phyloP scores from a whole-genome alignment of 306 rosid genomes.

The Styphnolobium japonicum region DNA sequence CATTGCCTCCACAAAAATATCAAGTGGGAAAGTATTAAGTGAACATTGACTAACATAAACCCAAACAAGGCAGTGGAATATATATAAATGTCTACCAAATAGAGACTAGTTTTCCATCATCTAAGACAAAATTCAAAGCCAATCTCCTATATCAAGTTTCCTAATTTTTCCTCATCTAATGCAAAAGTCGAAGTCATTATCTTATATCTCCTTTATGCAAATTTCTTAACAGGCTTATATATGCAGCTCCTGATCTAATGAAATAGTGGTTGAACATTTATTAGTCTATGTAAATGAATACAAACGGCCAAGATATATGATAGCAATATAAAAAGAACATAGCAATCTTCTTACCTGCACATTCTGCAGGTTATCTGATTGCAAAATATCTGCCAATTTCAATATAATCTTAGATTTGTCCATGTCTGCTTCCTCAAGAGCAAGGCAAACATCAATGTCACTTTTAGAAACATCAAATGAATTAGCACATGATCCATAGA shows the following conservation, averaged over 20 bases:
- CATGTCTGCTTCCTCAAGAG: slow-evolving; percentile 57
- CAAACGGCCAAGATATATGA: not conserved
- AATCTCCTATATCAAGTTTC: not conserved
- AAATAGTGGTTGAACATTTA: not conserved
- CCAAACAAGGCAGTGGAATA: not conserved
- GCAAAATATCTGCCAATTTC: slow-evolving; percentile 80
- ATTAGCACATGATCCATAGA: slow-evolving; percentile 96
- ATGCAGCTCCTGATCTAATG: not conserved
- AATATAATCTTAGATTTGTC: slow-evolving; percentile 77
- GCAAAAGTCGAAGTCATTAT: not conserved
- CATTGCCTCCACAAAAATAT: not conserved
- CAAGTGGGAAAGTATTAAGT: not conserved
- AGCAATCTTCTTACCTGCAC: slow-evolving; percentile 70
- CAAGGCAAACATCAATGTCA: slow-evolving; percentile 94
- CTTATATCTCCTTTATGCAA: slow-evolving; percentile 9
- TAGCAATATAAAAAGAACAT: slow-evolving; percentile 12
- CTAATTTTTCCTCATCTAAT: not conserved
- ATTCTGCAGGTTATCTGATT: slow-evolving; percentile 78
- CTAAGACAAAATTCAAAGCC: not conserved
- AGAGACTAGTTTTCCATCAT: not conserved
- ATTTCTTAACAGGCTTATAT: not conserved
- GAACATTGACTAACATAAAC: not conserved
- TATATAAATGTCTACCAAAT: not conserved
- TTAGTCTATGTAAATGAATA: not conserved
- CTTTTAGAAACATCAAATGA: slow-evolving; percentile 92